Evolutionary conservation across 176 grass and related monocot species (phyloP).

Genomic region (Musa acuminata): DNA sequence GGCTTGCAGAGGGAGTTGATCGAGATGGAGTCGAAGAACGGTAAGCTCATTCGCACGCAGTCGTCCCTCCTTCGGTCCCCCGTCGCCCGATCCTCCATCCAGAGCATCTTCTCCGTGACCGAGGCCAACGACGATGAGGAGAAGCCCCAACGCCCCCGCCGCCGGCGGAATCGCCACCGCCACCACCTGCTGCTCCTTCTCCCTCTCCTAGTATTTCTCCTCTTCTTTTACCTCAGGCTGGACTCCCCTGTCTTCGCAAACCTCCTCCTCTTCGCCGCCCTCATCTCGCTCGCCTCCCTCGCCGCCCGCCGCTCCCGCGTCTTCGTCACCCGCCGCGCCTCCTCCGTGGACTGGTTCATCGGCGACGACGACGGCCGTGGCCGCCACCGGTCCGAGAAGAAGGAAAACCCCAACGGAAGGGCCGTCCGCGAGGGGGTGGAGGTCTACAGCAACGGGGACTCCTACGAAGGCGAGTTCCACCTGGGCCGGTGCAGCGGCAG

Average conservation of each 20-base stretch:
- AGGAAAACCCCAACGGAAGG: slow-evolving; percentile 7
- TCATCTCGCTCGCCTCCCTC: slow-evolving; percentile 24
- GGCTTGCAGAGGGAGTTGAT: not conserved
- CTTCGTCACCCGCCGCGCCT: slow-evolving; percentile 9
- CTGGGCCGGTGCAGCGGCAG: slow-evolving; percentile 40
- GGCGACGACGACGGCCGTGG: slow-evolving; percentile 18
- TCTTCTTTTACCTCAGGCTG: slow-evolving; percentile 30
- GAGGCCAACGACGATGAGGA: slow-evolving; percentile 56
- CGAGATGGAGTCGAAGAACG: slow-evolving; percentile 9
- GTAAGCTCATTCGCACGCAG: slow-evolving; percentile 66
- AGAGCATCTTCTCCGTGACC: slow-evolving; percentile 18
- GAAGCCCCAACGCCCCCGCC: slow-evolving; percentile 9
- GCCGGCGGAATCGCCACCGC: not conserved
- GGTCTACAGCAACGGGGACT: slow-evolving; percentile 62
- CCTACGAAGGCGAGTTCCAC: slow-evolving; percentile 68
- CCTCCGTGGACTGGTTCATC: slow-evolving; percentile 65
- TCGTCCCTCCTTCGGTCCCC: slow-evolving; percentile 82
- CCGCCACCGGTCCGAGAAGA: not conserved
- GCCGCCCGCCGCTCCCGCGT: slow-evolving; percentile 7
- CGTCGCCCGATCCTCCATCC: slow-evolving; percentile 53
- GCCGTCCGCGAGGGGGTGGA: slow-evolving; percentile 48
- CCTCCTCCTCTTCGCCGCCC: slow-evolving; percentile 32
- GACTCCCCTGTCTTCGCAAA: slow-evolving; percentile 41
- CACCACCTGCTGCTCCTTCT: slow-evolving; percentile 35
- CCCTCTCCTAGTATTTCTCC: slow-evolving; percentile 38